Evolutionary conservation across 2,329 filamentous ascomycete species (phyloP).

Genomic region (Aureobasidium sp.): DNA sequence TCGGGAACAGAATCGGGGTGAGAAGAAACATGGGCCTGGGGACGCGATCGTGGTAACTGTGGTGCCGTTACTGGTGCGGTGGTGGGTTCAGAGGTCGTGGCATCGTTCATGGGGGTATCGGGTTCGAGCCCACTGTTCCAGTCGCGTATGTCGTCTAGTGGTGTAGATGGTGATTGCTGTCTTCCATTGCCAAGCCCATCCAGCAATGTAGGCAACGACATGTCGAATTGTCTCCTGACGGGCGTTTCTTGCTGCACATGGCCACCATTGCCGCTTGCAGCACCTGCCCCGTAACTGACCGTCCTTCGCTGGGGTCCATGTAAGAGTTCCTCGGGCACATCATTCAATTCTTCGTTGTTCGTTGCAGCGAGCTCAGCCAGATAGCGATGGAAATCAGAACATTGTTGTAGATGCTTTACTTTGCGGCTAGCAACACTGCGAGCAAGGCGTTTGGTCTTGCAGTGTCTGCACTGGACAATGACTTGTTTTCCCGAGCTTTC

Average conservation of each 20-base stretch:
- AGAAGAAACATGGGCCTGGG: not conserved
- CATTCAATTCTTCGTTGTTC: not conserved
- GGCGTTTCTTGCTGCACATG: not conserved
- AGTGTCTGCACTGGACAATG: constrained; percentile 4
- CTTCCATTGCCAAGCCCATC: not conserved
- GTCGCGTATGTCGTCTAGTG: not conserved
- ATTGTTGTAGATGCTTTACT: not conserved
- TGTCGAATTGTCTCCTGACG: not conserved
- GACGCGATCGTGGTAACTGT: not conserved
- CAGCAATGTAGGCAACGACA: not conserved
- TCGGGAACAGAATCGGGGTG: not conserved
- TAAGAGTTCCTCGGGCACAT: not conserved
- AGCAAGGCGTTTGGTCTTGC: constrained; percentile 1
- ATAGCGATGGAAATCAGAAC: not conserved
- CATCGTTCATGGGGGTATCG: not conserved
- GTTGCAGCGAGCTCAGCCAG: not conserved
- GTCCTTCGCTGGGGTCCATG: not conserved
- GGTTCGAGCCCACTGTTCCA: not conserved
- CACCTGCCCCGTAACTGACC: not conserved
- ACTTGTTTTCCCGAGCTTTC: constrained; percentile 2
- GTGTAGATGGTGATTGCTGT: not conserved
- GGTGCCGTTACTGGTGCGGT: not conserved
- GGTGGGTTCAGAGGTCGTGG: not conserved
- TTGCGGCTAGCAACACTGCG: constrained; percentile 5
- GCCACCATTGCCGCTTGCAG: not conserved